phyloP scores from a whole-genome alignment of 179 eudicot species.

The Heliamphora pulchella region DNA sequence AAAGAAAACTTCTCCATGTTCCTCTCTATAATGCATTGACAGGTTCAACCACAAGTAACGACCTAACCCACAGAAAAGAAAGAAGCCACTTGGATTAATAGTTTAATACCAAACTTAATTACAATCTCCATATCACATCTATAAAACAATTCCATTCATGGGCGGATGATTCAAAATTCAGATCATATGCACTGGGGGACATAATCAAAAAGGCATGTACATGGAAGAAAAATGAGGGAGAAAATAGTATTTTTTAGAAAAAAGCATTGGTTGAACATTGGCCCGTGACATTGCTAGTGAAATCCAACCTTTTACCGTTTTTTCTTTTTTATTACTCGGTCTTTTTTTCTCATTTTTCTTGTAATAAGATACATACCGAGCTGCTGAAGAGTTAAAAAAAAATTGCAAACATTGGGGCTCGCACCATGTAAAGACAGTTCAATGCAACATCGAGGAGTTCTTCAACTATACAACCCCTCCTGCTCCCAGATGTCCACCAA shows the following conservation, averaged over 20 bases:
- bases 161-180: neutral
- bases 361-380: neutral
- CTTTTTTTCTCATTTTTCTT: neutral
- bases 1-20: neutral
- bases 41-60: neutral
- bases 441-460: neutral
- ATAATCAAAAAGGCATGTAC: constrained; percentile 7
- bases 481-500: constrained; percentile 75
- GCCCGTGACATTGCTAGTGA: neutral
- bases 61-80: neutral
- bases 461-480: constrained; percentile 52
- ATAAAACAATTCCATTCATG: neutral
- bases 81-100: neutral
- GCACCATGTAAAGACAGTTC: neutral
- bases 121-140: neutral
- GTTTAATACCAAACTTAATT: neutral
- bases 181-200: neutral
- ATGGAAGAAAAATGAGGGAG: neutral
- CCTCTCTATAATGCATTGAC: neutral
- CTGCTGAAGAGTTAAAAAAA: neutral
- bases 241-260: neutral
- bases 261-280: neutral
- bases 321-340: neutral
- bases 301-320: neutral
- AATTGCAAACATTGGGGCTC: neutral